These are phyloP conservation scores for Xylaria sp. DNA, from an alignment of 2,329 filamentous ascomycete genomes.

Conservation along the genomic window DNA sequence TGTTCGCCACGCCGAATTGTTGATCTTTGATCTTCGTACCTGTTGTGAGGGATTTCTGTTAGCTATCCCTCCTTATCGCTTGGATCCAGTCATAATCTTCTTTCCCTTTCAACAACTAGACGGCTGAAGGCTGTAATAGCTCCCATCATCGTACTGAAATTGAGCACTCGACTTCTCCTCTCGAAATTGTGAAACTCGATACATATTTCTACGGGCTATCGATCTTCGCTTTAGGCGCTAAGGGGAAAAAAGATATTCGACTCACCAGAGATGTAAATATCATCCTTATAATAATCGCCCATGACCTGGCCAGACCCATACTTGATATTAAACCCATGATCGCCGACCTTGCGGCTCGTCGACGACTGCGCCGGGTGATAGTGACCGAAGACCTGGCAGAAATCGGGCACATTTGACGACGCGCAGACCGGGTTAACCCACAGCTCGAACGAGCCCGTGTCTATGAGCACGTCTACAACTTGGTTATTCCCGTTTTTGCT, in stretches of 20 bases:
- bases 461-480: conserved; percentile 59
- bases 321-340: conserved; percentile 51
- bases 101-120: neutral
- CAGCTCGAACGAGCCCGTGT: conserved; percentile 65
- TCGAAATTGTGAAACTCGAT: neutral
- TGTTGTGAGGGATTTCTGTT: conserved; percentile 29
- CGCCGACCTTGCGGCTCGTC: conserved; percentile 52
- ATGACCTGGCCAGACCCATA: conserved; percentile 55
- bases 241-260: neutral
- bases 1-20: conserved; percentile 61
- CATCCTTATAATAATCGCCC: conserved; percentile 60
- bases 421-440: conserved; percentile 66
- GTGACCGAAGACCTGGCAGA: conserved; percentile 56
- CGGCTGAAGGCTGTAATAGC: no score
- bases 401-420: conserved; percentile 48
- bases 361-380: conserved; percentile 58
- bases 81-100: neutral
- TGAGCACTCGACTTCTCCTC: neutral
- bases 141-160: neutral
- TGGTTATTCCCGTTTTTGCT: conserved; percentile 53
- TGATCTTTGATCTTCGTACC: conserved; percentile 56
- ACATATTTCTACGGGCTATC: no score
- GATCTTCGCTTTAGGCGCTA: neutral
- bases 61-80: neutral
- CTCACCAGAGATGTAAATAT: conserved; percentile 58